A percentile compares a stretch with the other conserved stretches of the same genome.
Evolutionary conservation across 106 monocot genomes (phyloP).

Genomic region (Dendrobium chrysotoxum): DNA sequence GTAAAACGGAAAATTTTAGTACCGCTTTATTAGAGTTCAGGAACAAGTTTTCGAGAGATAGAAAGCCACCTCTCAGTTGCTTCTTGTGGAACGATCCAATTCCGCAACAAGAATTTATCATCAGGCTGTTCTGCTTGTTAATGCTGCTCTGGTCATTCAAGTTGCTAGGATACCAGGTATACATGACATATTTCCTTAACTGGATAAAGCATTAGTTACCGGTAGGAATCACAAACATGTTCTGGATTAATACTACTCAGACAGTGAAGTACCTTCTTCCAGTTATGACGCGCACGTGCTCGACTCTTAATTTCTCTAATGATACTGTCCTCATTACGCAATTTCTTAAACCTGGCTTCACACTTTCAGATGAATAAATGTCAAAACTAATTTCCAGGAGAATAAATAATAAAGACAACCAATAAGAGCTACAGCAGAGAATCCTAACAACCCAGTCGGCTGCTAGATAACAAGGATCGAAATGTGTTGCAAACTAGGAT

Average conservation of each 20-base stretch:
- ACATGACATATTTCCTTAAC: constrained; percentile 35
- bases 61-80: constrained; percentile 9
- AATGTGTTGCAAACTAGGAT: neutral
- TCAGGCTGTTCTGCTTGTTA: constrained; percentile 3
- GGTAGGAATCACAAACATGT: neutral
- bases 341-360: constrained; percentile 36
- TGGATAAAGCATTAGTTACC: neutral
- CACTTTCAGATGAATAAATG: constrained; percentile 11
- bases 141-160: constrained; percentile 5
- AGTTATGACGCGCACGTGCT: constrained; percentile 25
- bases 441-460: neutral
- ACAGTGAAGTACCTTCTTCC: constrained; percentile 27
- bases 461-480: neutral
- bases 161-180: constrained; percentile 29
- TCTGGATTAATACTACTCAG: neutral
- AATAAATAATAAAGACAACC: neutral
- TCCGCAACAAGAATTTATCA: constrained; percentile 10
- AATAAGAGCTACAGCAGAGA: neutral
- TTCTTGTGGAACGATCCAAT: constrained; percentile 18
- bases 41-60: constrained; percentile 3
- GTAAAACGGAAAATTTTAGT: neutral
- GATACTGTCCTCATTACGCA: constrained; percentile 26
- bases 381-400: neutral
- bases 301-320: constrained; percentile 21
- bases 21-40: constrained; percentile 9